Base-by-base conservation (phyloP, 768 basidiomycete species). In the Lactarius vividus region DNA sequence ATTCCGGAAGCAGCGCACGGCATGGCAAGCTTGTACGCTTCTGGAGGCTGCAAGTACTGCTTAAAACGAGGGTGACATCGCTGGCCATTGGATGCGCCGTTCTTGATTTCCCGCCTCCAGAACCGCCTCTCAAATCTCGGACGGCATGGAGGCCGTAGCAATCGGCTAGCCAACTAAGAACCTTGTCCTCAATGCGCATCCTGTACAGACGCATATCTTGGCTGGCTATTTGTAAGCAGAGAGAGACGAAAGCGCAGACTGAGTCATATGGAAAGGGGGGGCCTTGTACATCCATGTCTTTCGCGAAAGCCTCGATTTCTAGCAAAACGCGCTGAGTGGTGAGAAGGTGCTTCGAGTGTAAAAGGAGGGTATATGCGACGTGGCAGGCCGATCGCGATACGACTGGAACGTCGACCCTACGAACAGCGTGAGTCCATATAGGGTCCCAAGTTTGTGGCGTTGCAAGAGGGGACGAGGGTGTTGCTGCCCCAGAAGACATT, bases 281-380 rank as follows among this genome's bases (percentile, higher is more conserved):
- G 0, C 95, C 96, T 76, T 98, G 96, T 18, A 97, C 83, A 69
- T 93, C 89, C 64, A 99, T 79, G 68, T 96, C 92, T 67, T 88
- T 88, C 1, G 87, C 83, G 56, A 98, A 79, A 0, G 81, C 79
- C 73, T 94, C 94, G 57, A 98, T 86, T 73, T 96, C 94, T 2
- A 77, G 72, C 16, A 91, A 79, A 54, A 89, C 77, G 16, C 83
- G 83, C 42, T 86, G 84, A 16, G 84, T 76, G 4, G 84, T 79
- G 28, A 92, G 78, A 61, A 83, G 71, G 65, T 71, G 69, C 65
- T 75, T 75, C 71, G 74, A 80, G 73, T 77, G 71, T 26, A 74
- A 63, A 59, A 89, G 78, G 20, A 95, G 77, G 23, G 81, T 74
- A 66, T 84, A 79, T 0, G 88, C 85, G 5, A 84, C 75, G 69